A percentile compares a stretch with the other conserved stretches of the same genome.
Conservation (phyloP, 169 alveolate genomes). For the Plasmodium cynomolgi region DNA sequence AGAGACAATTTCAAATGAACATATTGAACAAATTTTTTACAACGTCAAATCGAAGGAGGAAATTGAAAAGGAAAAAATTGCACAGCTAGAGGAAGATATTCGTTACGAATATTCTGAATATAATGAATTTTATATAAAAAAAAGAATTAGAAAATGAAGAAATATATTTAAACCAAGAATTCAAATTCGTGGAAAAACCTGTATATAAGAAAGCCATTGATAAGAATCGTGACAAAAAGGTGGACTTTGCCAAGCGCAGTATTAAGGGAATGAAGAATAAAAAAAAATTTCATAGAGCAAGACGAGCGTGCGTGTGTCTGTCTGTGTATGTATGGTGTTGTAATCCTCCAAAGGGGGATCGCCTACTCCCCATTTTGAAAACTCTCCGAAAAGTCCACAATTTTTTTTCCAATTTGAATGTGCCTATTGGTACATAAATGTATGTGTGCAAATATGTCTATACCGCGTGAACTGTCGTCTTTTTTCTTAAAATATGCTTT, state of each 20-base stretch:
- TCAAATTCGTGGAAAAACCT: constrained; percentile 63
- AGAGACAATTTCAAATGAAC: constrained; percentile 40
- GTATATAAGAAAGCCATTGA: constrained; percentile 57
- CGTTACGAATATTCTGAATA: constrained; percentile 47
- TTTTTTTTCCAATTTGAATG: background rate
- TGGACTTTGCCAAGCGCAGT: constrained; percentile 50
- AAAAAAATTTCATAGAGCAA: constrained; percentile 21
- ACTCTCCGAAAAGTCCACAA: background rate
- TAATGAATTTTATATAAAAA: constrained; percentile 61
- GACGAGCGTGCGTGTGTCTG: background rate
- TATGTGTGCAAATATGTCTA: constrained; percentile 4
- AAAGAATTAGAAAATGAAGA: constrained; percentile 66
- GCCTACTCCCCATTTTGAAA: background rate
- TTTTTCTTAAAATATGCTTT: background rate
- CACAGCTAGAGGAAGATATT: constrained; percentile 25
- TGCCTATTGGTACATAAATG: background rate
- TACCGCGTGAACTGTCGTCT: background rate
- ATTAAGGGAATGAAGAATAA: constrained; percentile 37
- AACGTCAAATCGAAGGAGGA: constrained; percentile 52
- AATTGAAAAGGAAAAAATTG: constrained; percentile 41
- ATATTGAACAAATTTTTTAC: constrained; percentile 58
- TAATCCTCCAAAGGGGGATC: background rate
- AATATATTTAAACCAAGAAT: constrained; percentile 63
- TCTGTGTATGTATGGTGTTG: background rate
- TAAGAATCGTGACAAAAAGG: constrained; percentile 51